Percentiles rank a stretch among this genome's conserved stretches.
Conservation (phyloP, 108 stramenopile species). For the Stephanodiscus triporus region DNA sequence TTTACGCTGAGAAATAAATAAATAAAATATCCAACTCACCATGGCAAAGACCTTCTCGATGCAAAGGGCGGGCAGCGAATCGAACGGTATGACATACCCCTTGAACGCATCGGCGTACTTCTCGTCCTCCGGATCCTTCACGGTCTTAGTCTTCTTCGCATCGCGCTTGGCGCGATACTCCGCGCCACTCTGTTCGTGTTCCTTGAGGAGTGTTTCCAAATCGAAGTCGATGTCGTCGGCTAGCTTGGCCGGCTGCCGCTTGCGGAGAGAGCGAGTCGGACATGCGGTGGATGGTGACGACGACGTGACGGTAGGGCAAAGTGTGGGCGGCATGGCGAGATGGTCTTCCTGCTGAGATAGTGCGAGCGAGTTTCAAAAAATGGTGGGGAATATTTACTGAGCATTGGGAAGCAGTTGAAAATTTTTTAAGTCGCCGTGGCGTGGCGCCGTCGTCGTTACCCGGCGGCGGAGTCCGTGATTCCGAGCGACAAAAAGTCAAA, state of each 20-base stretch:
- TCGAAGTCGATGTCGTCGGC: conserved; percentile 35
- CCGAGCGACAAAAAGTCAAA: too few species aligned
- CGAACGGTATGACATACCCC: conserved; percentile 37
- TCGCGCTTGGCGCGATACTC: conserved; percentile 43
- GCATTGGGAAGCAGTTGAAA: too few species aligned
- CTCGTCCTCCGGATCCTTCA: conserved; percentile 22
- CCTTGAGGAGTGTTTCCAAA: conserved; percentile 44
- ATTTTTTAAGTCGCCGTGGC: too few species aligned
- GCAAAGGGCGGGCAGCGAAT: conserved; percentile 40
- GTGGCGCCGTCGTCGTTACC: too few species aligned
- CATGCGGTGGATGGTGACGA: not conserved
- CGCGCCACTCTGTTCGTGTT: conserved; percentile 33
- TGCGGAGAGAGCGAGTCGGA: conserved; percentile 21
- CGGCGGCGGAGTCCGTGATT: too few species aligned
- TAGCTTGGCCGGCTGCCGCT: conserved; percentile 22
- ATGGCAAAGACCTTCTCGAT: conserved; percentile 35
- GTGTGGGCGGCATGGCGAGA: too few species aligned
- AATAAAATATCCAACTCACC: conserved; percentile 1
- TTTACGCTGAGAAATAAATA: not conserved
- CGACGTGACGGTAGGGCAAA: not conserved
- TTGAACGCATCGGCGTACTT: conserved; percentile 29
- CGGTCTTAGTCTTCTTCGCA: conserved; percentile 25
- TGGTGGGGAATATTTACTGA: too few species aligned
- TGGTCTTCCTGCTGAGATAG: too few species aligned
- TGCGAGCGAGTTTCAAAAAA: too few species aligned